Evolutionary conservation across 1,284 basidiomycete species (phyloP), one percentile per base, ranked within the genome.

Genomic region (Leccinum insigne): DNA sequence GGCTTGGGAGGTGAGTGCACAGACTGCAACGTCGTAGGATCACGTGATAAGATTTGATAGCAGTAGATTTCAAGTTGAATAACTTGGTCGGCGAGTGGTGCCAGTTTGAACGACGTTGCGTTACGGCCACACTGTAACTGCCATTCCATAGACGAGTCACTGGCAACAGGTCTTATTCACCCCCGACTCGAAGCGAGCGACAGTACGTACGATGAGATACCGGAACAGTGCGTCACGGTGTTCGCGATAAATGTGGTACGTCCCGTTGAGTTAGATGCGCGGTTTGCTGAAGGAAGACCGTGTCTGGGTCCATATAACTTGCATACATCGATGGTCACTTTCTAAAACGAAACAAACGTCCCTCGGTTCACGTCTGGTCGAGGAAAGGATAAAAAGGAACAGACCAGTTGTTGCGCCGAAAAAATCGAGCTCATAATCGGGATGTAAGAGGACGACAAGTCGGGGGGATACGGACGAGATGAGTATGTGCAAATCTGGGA

Each of bases 361-460:
- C 42, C 42, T 42, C 57, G 60, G 9, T 38, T 63, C 61, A 62
- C 3, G 13, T 61, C 49, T 16, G 5, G 21, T 38, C 16, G 56
- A 13, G 32, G 16, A 47, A 63, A 38, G 67, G 42, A 57, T 23
- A 66, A 58, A 64, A 38, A 52, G 56, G 18, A 47, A 65, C 65
- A 23, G 49, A 93, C 95, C 65, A 95, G 85, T 80, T 99, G 99
- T 77, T 99, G 98, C 1, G 98, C 98, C 5, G 96, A 96, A 80
- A 99, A 99, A 63, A 99, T 99, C 65, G 95, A 93, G 77, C 99
- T 99, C 98, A 99, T 99, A 77, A 99, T 89, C 13, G 96, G 94
- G 63, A 99, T 97, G 77, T 97, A 97, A 32, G 94, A 92, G 2
- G 90, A 86, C 7, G 93, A 91, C 16, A 91, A 84, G 78, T 96